Evolutionary conservation across 805 yeast genomes (phyloP), one percentile per base, ranked within the genome.

Genomic region (Ogataea haglerorum): DNA sequence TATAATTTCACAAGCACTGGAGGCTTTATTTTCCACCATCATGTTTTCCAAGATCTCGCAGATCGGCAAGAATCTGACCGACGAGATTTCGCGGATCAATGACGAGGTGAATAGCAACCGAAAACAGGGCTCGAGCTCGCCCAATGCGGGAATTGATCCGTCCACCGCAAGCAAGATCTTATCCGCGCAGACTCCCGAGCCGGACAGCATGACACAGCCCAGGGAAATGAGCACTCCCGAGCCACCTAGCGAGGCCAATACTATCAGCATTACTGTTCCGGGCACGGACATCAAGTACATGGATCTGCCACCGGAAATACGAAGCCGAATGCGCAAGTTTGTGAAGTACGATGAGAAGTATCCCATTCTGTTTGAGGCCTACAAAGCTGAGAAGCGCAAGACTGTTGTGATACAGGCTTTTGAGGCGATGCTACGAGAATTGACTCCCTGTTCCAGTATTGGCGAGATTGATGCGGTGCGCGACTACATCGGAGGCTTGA

Each of bases 271-370:
- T 3, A 38, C 40, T 31, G 48, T 53, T 13, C 56, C 60, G 28
- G 66, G 57, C 34, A 62, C 61, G 2, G 58, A 64, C 29, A 38
- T 72, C 6, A 65, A 40, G 24, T 46, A 42, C 7, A 28, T 66
- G n/a, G 71, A 70, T 2, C 57, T 84, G 24, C 78, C 87, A 0
- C 72, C 74, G 2, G 78, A 74, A 4, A 63, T 88, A 13, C 73
- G 75, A 44, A 63, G 79, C 5, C 84, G 82, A 53, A 62, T 89
- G 60, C 73, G 73, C 41, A 90, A 87, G 65, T 86, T 85, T 55
- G 78, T 73, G 42, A 89, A 88, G 59, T 91, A 90, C 60, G 98
- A 91, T 60, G 84, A 83, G 36, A 89, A 88, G 60, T 91, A 93
- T 57, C 99, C 99, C 0, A 66, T 79, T 30, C 67, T 91, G 12